phyloP scores from a whole-genome alignment of 208 protist genomes.

The Trypanosoma brucei region DNA sequence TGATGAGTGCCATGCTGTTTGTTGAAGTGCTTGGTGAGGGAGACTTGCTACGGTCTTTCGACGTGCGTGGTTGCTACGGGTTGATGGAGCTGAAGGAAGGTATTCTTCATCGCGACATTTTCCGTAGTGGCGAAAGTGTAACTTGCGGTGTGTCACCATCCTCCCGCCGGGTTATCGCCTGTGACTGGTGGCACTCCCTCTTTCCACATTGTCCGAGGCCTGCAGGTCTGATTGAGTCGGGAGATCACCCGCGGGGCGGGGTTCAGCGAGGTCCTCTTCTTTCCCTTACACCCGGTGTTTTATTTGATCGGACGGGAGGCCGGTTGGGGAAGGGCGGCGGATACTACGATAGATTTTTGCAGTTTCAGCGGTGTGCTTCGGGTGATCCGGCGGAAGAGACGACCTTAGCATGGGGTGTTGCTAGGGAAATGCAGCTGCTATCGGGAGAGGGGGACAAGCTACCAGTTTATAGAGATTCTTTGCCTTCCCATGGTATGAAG shows the following conservation, averaged over 20 bases:
- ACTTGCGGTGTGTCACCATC: neutral
- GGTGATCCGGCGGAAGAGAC: neutral
- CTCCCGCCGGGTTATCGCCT: conserved; percentile 28
- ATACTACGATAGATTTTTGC: conserved; percentile 84
- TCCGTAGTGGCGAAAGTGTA: neutral
- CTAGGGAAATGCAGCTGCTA: conserved; percentile 13
- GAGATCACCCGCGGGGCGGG: neutral
- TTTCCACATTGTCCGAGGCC: conserved; percentile 30
- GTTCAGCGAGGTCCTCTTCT: conserved; percentile 16
- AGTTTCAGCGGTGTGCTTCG: conserved; percentile 15
- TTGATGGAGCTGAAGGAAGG: conserved; percentile 38
- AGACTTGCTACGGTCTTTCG: conserved; percentile 43
- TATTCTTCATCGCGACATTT: conserved; percentile 26
- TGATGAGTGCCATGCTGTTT: conserved; percentile 50
- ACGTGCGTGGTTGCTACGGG: conserved; percentile 29
- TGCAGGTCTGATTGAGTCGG: conserved; percentile 22
- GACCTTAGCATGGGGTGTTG: conserved; percentile 14
- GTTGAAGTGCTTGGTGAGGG: conserved; percentile 51
- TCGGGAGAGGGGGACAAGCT: neutral
- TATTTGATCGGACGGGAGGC: conserved; percentile 48
- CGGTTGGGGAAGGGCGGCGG: conserved; percentile 82
- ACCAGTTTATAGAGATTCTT: neutral
- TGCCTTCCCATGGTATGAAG: neutral
- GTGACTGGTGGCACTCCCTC: conserved; percentile 27
- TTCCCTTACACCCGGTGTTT: conserved; percentile 66